Evolutionary conservation across 257 asterid species (phyloP), one percentile per base, ranked within the genome.

Genomic region (Nicotiana tomentosiformis): DNA sequence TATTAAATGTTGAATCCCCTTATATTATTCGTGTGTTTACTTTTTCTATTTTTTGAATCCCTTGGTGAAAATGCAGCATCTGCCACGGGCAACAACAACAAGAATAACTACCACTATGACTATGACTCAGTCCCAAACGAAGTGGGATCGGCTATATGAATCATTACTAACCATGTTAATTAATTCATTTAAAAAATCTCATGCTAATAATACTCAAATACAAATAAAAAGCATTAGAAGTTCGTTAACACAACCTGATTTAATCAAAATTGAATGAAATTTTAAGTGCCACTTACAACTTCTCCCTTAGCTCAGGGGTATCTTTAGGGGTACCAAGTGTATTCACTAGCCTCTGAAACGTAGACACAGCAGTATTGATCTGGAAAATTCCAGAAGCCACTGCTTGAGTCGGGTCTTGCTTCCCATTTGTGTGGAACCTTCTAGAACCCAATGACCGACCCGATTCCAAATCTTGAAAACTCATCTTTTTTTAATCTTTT

Each of bases 381-480:
- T 82, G 87, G 83, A 88, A 90, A 3, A 90, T 85, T 68, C 83
- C 87, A 79, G 86, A 89, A 78, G 85, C 90, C 49, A 90, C 88
- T 16, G 87, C 88, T 18, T 89, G 89, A 23, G 90, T 85, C 14
- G 90, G 84, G 37, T 83, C 88, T 35, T 82, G 90, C 56, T 86
- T 87, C 18, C 51, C 86, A 64, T 82, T 84, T 3, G 66, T 64
- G 9, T 74, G 46, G 5, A 60, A 23, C 37, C 72, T 30, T 20
- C 68, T 9, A 7, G 82, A 60, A 70, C 83, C 69, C 68, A 62
- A 32, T 46, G 72, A 12, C 32, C 88, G 84, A 78, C 92, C 92
- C 82, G 88, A 80, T 83, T 90, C 90, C 35, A 90, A 89, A 87
- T 90, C 92, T 55, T 85, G 87, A 82, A 90, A 90, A 77, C 93